Evolutionary conservation across 108 stramenopile genomes (phyloP).

Genomic region (Asterionellopsis glacialis): DNA sequence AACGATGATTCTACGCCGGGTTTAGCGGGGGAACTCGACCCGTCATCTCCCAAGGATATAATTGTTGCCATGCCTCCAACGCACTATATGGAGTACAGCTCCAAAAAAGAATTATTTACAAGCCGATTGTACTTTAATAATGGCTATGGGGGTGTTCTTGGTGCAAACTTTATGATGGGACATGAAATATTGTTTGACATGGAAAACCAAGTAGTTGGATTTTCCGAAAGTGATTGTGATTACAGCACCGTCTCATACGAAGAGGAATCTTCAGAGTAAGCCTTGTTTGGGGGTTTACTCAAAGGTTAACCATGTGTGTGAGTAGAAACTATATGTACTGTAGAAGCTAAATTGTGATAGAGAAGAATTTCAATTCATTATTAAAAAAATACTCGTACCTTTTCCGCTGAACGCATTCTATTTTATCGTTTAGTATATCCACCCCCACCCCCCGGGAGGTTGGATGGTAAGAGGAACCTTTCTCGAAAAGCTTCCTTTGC

Average conservation of each 20-base stretch:
- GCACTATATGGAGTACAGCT: constrained; percentile 74
- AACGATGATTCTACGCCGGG: constrained; percentile 23
- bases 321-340: no score
- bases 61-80: constrained; percentile 73
- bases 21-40: constrained; percentile 62
- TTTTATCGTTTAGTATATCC: no score
- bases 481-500: no score
- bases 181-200: constrained; percentile 88
- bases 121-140: constrained; percentile 63
- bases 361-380: no score
- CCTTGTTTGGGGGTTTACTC: no score
- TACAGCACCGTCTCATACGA: constrained; percentile 24
- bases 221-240: constrained; percentile 85
- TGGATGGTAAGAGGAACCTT: no score
- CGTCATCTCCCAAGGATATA: constrained; percentile 53
- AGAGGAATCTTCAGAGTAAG: constrained; percentile 3
- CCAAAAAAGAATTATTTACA: constrained; percentile 46
- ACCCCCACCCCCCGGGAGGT: no score
- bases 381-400: no score
- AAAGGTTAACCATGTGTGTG: no score
- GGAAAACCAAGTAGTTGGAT: constrained; percentile 75
- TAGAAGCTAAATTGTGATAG: no score
- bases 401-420: no score
- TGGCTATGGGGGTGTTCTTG: constrained; percentile 33
- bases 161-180: constrained; percentile 91